phyloP scores from a whole-genome alignment of 2,329 filamentous ascomycete species.

The Arthrobotrys iridis region DNA sequence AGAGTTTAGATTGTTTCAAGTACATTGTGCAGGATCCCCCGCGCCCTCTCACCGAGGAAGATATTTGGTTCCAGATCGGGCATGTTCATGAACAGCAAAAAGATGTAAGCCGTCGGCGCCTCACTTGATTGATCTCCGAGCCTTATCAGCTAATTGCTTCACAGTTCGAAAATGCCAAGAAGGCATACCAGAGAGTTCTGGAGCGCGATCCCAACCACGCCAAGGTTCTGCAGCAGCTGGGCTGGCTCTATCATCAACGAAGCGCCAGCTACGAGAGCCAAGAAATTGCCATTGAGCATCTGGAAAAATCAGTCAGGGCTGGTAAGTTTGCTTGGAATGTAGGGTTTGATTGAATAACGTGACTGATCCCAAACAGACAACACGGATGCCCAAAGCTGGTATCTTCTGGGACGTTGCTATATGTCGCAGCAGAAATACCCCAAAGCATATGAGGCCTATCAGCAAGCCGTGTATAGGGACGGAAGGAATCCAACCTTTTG shows the following conservation, averaged over 20 bases:
- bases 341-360: neutral
- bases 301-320: slow-evolving; percentile 94
- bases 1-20: slow-evolving; percentile 98
- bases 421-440: slow-evolving; percentile 99
- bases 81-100: slow-evolving; percentile 99
- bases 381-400: slow-evolving; percentile 97
- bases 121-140: slow-evolving; percentile 50
- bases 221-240: slow-evolving; percentile 96
- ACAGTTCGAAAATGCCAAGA: slow-evolving; percentile 91
- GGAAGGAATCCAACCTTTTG: slow-evolving; percentile 98
- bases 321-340: slow-evolving; percentile 69
- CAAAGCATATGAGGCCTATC: slow-evolving; percentile 97
- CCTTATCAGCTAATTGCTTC: slow-evolving; percentile 57
- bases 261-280: slow-evolving; percentile 90
- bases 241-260: slow-evolving; percentile 97
- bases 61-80: slow-evolving; percentile 99
- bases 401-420: slow-evolving; percentile 94
- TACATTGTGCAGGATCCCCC: slow-evolving; percentile 96
- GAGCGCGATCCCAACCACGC: slow-evolving; percentile 95
- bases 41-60: slow-evolving; percentile 90
- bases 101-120: slow-evolving; percentile 74
- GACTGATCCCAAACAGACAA: slow-evolving; percentile 71
- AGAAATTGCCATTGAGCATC: slow-evolving; percentile 93
- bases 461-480: slow-evolving; percentile 97
- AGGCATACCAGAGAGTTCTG: slow-evolving; percentile 89